These are phyloP conservation scores for Amanita subjunquillea DNA, from an alignment of 768 basidiomycete genomes.

Conservation along the genomic window DNA sequence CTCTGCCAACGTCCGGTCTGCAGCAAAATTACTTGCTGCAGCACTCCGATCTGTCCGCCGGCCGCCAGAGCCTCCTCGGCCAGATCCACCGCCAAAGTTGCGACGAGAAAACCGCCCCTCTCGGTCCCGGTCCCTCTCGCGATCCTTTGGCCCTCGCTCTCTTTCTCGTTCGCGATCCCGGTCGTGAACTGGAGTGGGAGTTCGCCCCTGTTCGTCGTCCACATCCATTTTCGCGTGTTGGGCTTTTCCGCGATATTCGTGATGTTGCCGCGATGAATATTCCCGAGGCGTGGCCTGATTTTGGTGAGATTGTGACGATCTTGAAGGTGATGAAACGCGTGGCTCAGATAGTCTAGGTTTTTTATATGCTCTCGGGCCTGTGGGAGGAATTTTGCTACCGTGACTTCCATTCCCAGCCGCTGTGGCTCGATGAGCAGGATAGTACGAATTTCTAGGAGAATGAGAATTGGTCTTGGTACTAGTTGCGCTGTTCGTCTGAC, in stretches of 20 bases:
- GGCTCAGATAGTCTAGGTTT: conserved; percentile 63
- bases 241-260: conserved; percentile 15
- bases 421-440: conserved; percentile 17
- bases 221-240: conserved; percentile 39
- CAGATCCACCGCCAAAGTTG: conserved; percentile 31
- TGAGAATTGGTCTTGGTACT: conserved; percentile 26
- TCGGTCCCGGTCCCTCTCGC: conserved; percentile 17
- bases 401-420: conserved; percentile 18
- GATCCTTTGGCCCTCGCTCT: conserved; percentile 6
- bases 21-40: conserved; percentile 22
- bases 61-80: conserved; percentile 19
- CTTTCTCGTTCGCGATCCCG: conserved; percentile 12
- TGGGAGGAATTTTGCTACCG: conserved; percentile 53
- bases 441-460: conserved; percentile 38
- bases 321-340: conserved; percentile 22
- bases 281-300: conserved; percentile 14
- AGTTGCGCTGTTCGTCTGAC: conserved; percentile 26
- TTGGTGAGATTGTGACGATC: conserved; percentile 16
- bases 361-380: conserved; percentile 75
- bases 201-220: conserved; percentile 39
- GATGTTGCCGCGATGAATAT: conserved; percentile 12
- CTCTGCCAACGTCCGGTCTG: conserved; percentile 79
- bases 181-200: conserved; percentile 26
- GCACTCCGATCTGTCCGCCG: conserved; percentile 23
- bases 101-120: conserved; percentile 22